phyloP scores from a whole-genome alignment of 23 red algal genomes.

The Cyanidiococcus yangmingshanensis region DNA sequence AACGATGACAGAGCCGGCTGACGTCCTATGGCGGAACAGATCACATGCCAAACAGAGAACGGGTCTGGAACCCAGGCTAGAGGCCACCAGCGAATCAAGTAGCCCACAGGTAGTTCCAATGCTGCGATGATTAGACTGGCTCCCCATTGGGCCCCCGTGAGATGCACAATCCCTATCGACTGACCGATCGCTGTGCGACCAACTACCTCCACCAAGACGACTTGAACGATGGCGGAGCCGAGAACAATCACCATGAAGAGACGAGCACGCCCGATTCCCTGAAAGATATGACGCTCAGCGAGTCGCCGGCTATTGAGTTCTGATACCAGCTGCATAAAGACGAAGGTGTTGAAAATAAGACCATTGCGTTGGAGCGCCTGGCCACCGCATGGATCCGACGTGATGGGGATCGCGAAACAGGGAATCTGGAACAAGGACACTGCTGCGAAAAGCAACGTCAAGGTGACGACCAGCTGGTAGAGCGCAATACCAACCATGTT shows the following conservation, averaged over 20 bases:
- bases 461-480: constrained; percentile 58
- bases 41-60: background rate
- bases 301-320: constrained; percentile 70
- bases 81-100: constrained; percentile 46
- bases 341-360: constrained; percentile 86
- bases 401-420: constrained; percentile 7
- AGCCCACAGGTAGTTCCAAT: constrained; percentile 57
- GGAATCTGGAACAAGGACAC: constrained; percentile 43
- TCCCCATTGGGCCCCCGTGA: constrained; percentile 38
- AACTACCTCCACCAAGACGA: constrained; percentile 53
- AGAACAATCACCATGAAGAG: constrained; percentile 49
- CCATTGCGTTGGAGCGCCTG: constrained; percentile 41
- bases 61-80: constrained; percentile 34
- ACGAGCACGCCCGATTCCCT: constrained; percentile 27
- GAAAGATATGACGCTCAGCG: constrained; percentile 43
- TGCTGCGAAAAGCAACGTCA: constrained; percentile 58
- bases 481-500: constrained; percentile 64
- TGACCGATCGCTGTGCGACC: constrained; percentile 53
- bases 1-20: background rate
- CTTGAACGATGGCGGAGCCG: constrained; percentile 55
- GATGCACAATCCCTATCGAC: constrained; percentile 50
- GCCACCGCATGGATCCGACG: constrained; percentile 3
- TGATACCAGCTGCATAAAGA: constrained; percentile 77
- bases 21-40: background rate
- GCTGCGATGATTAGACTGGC: constrained; percentile 40